A percentile compares a stretch with the other conserved stretches of the same genome.
Conservation (phyloP, 306 rosid genomes). For the Castanopsis chinensis region DNA sequence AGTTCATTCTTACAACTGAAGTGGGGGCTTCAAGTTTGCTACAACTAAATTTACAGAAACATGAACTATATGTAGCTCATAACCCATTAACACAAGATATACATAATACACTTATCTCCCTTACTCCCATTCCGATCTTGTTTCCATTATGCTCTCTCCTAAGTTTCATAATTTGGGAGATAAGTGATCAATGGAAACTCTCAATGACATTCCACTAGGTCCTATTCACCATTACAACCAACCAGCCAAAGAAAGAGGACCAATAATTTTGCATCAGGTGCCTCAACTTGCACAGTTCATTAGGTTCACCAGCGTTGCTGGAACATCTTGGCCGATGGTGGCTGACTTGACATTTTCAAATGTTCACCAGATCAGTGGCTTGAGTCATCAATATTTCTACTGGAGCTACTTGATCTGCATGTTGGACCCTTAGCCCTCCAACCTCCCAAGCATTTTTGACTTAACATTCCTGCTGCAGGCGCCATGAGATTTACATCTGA, state of each 20-base stretch:
- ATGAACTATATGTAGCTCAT: conserved; percentile 29
- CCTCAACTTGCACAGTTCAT: not conserved
- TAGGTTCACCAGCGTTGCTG: conserved; percentile 26
- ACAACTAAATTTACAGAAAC: conserved; percentile 12
- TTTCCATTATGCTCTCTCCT: not conserved
- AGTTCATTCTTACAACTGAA: conserved; percentile 16
- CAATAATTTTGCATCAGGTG: conserved; percentile 1
- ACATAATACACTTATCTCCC: not conserved
- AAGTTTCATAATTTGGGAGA: not conserved
- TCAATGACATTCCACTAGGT: not conserved
- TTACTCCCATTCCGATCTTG: conserved; percentile 11
- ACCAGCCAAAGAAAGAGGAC: conserved; percentile 12
- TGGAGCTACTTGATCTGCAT: conserved; percentile 21
- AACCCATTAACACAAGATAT: conserved; percentile 6
- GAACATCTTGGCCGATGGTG: conserved; percentile 36
- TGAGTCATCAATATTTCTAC: conserved; percentile 28
- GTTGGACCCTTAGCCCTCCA: conserved; percentile 42
- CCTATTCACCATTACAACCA: not conserved
- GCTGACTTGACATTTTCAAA: conserved; percentile 30
- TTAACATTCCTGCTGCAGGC: conserved; percentile 48
- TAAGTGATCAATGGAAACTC: not conserved
- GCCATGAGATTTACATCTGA: conserved; percentile 48
- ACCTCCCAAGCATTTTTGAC: conserved; percentile 41
- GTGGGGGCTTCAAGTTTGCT: conserved; percentile 14
- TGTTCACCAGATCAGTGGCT: conserved; percentile 35